These are phyloP conservation scores for Logfia minima DNA, from an alignment of 129 eudicot genomes.

Conservation along the genomic window DNA sequence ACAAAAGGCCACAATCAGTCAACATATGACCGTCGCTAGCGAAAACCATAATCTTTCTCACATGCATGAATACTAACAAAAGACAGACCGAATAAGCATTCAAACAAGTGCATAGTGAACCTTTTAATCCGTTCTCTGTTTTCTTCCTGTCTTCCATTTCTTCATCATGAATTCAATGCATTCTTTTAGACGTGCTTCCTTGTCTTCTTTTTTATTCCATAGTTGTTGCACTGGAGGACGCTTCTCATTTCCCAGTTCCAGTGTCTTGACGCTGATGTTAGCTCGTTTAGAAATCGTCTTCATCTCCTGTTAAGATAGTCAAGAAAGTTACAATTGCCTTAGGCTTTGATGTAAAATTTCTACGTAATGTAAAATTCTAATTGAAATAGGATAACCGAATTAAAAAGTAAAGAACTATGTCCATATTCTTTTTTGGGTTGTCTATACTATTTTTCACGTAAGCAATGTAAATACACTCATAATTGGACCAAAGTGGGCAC, in stretches of 20 bases:
- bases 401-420: not conserved
- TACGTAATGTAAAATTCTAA: not conserved
- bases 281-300: not conserved
- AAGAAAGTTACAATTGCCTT: not conserved
- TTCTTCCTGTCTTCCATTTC: not conserved
- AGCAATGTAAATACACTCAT: too few species aligned
- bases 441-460: too few species aligned
- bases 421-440: too few species aligned
- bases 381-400: not conserved
- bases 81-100: not conserved
- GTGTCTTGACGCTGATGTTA: not conserved
- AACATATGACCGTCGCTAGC: not conserved
- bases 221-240: not conserved
- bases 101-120: not conserved
- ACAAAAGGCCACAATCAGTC: not conserved
- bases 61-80: not conserved
- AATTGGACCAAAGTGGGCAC: too few species aligned
- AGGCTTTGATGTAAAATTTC: not conserved
- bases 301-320: not conserved
- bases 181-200: slow-evolving; percentile 2
- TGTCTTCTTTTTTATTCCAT: not conserved
- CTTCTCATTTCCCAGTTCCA: not conserved
- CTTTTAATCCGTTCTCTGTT: not conserved
- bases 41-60: not conserved
- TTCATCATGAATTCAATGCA: not conserved